Base-by-base conservation (phyloP, 140 eudicot genomes). In the Senecio squalidus region DNA sequence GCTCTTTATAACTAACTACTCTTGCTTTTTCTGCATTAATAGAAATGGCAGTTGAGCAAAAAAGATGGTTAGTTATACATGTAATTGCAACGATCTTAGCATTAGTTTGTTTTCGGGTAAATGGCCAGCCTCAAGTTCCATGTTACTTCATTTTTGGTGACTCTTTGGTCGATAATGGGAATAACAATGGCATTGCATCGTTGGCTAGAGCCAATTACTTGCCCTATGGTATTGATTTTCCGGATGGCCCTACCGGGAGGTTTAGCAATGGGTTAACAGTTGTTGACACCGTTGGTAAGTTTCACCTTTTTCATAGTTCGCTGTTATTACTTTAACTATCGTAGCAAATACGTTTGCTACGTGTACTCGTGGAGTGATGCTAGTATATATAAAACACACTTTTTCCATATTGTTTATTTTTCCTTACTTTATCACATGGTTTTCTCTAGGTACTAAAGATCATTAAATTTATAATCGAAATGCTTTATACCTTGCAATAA, bases 71-170 rank as follows among this genome's bases (percentile, higher is more conserved):
- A 51, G 53, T 31, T 27, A 57, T 63, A 64, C 62, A 6, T 39
- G 29, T 38, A 3, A 53, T 68, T 40, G 55, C 48, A 10, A 10
- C 44, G 8, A 11, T 60, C 2, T 41, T 55, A 4, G 58, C 54
- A 41, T 28, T 69, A 73, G 21, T 6, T 16, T 26, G 21, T 13
- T 17, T n/a, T 60, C 68, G 31, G 59, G 71, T 27, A 41, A 58
- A 60, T 34, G 40, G 60, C 17, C 9, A 9, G n/a, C 82, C 82
- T 0, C 89, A 78, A 74, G 82, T 67, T 13, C 83, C 83, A 5
- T 78, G 83, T 67, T 78, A 50, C 62, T 78, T 78, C 47, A 58
- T 78, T 13, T 78, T 78, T 60, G 84, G 84, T 7, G 84, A 78
- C 40, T 78, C 84, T 1, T 47, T 78, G 30, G 74, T 59, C 3